Evolutionary conservation across 345 rosid species (phyloP).

Genomic region (Hibiscus mutabilis): DNA sequence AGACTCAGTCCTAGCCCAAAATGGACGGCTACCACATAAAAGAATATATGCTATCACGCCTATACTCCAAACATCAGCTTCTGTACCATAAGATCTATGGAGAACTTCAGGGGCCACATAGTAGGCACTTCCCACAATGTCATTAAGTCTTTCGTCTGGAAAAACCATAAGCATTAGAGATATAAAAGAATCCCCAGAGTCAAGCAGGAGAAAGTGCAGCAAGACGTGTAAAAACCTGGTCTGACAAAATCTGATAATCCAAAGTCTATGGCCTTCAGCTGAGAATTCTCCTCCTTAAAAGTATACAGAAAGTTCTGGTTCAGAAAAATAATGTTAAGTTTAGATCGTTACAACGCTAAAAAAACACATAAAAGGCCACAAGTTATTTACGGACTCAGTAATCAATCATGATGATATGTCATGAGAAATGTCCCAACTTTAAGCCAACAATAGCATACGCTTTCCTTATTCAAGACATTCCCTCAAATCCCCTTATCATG

Average conservation of each 20-base stretch:
- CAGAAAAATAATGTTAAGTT: conserved; percentile 22
- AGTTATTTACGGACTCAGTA: neutral
- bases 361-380: conserved; percentile 1
- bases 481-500: neutral
- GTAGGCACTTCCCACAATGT: conserved; percentile 93
- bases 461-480: neutral
- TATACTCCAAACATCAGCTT: conserved; percentile 97
- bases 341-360: conserved; percentile 11
- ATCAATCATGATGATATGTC: neutral
- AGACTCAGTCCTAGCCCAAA: conserved; percentile 96
- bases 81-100: conserved; percentile 81
- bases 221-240: conserved; percentile 57
- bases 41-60: conserved; percentile 99
- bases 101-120: conserved; percentile 99
- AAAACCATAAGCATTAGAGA: conserved; percentile 16
- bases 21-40: conserved; percentile 92
- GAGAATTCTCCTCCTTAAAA: conserved; percentile 73
- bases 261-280: conserved; percentile 86
- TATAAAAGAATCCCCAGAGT: conserved; percentile 7
- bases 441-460: neutral
- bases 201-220: neutral
- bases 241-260: conserved; percentile 94
- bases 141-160: conserved; percentile 85
- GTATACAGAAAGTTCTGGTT: conserved; percentile 84
- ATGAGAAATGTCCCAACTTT: neutral